Conservation (phyloP, 371 early-diverging fungal species). For the Gilbertella persicaria region DNA sequence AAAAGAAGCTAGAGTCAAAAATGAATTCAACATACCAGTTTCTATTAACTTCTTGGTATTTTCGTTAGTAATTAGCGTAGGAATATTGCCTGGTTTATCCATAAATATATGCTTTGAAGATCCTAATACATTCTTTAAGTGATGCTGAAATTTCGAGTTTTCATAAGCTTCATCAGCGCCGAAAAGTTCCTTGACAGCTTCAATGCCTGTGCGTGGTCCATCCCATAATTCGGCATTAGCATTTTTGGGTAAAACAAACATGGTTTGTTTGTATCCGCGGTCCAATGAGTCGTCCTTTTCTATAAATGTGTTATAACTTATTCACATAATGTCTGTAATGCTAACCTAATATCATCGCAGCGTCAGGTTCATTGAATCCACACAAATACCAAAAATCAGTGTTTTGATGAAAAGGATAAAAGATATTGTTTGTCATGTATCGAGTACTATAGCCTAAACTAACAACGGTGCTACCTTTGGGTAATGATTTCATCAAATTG, state of each 20-base stretch:
- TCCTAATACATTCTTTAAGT: conserved; percentile 26
- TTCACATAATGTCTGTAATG: neutral
- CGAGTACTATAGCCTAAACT: conserved; percentile 76
- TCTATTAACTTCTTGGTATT: conserved; percentile 29
- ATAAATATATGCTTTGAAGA: conserved; percentile 36
- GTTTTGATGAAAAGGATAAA: conserved; percentile 94
- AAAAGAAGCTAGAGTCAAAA: conserved; percentile 11
- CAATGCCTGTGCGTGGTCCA: conserved; percentile 86
- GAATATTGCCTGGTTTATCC: conserved; percentile 33
- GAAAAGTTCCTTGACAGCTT: conserved; percentile 76
- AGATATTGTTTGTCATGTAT: conserved; percentile 91
- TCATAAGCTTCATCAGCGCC: conserved; percentile 80
- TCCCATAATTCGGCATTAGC: conserved; percentile 87
- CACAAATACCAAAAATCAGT: conserved; percentile 87
- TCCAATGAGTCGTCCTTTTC: conserved; percentile 53
- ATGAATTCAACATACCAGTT: conserved; percentile 34
- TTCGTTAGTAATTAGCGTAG: conserved; percentile 29
- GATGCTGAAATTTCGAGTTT: conserved; percentile 29
- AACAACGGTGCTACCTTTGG: conserved; percentile 70
- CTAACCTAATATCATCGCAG: conserved; percentile 75
- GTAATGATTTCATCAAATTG: conserved; percentile 62
- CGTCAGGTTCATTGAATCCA: conserved; percentile 93
- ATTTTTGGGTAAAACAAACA: conserved; percentile 84
- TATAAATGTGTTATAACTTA: conserved; percentile 14
- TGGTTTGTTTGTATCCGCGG: conserved; percentile 79